Evolutionary conservation across 2,329 filamentous ascomycete genomes (phyloP).

Genomic region (Monosporascus ibericus): DNA sequence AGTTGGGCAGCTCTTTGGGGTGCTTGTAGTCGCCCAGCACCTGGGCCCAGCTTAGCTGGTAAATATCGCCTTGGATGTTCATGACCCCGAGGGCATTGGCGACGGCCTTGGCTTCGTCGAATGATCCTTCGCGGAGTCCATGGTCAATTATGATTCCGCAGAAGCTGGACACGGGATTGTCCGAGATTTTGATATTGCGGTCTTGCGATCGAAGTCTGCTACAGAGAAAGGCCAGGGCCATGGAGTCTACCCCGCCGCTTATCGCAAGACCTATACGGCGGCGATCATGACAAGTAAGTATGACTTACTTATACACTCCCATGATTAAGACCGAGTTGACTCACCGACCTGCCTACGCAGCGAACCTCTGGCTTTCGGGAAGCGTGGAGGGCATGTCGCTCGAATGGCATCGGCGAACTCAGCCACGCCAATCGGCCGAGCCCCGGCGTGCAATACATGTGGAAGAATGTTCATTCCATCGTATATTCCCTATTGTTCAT

Average conservation of each 20-base stretch:
- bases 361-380: conserved; percentile 32
- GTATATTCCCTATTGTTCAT: conserved; percentile 2
- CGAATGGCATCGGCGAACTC: conserved; percentile 46
- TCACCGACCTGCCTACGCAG: conserved; percentile 37
- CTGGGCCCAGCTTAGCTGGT: conserved; percentile 44
- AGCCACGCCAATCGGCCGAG: conserved; percentile 30
- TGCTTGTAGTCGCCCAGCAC: conserved; percentile 19
- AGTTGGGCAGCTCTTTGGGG: conserved; percentile 47
- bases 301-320: no score
- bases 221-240: conserved; percentile 81
- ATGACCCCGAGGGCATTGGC: conserved; percentile 27
- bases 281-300: no score
- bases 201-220: conserved; percentile 34
- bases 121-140: conserved; percentile 45
- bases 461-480: conserved; percentile 36
- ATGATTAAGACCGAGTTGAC: conserved; percentile 7
- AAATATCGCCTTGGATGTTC: conserved; percentile 23
- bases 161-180: conserved; percentile 36
- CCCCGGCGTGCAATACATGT: conserved; percentile 32
- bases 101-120: conserved; percentile 45
- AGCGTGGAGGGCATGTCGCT: conserved; percentile 44
- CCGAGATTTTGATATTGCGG: conserved; percentile 33
- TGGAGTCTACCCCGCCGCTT: conserved; percentile 95
- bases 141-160: conserved; percentile 53
- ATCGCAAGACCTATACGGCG: conserved; percentile 61